phyloP scores from a whole-genome alignment of 2,329 filamentous ascomycete species.

The Penicillium sp. region DNA sequence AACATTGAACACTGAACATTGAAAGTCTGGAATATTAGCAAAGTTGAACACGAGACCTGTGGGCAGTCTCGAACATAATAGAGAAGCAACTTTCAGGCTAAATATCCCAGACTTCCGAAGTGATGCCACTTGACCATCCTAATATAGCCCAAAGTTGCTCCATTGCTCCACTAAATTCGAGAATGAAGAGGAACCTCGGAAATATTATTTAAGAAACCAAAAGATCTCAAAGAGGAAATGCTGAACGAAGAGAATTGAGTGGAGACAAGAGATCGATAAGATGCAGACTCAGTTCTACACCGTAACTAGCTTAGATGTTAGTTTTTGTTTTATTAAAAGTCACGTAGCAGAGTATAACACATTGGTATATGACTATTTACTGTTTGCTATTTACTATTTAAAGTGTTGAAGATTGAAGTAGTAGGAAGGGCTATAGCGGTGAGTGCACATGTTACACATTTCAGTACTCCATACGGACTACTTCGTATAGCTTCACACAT shows the following conservation, averaged over 20 bases:
- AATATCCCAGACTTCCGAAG: not conserved
- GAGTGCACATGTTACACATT: not conserved
- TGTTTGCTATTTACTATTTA: not conserved
- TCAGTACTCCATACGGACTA: too few relatives aligned
- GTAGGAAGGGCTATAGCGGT: too few relatives aligned
- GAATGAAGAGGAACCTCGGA: not conserved
- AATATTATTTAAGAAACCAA: not conserved
- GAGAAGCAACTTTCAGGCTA: not conserved
- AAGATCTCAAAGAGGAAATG: not conserved
- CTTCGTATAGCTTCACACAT: not conserved
- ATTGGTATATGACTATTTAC: not conserved
- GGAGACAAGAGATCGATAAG: conserved; percentile 12
- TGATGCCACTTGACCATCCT: conserved; percentile 4
- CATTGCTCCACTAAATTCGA: not conserved
- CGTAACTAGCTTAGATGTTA: conserved; percentile 3
- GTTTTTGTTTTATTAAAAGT: not conserved
- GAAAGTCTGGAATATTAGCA: not conserved
- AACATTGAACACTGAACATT: too few relatives aligned
- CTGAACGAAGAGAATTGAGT: not conserved
- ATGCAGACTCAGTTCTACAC: conserved; percentile 15
- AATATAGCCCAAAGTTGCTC: not conserved
- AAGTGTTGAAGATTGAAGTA: not conserved
- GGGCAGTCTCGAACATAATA: not conserved
- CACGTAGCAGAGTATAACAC: not conserved
- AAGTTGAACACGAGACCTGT: not conserved